Evolutionary conservation across 225 moss, liverwort and hornwort genomes (phyloP).

Genomic region (Neckera pumila): DNA sequence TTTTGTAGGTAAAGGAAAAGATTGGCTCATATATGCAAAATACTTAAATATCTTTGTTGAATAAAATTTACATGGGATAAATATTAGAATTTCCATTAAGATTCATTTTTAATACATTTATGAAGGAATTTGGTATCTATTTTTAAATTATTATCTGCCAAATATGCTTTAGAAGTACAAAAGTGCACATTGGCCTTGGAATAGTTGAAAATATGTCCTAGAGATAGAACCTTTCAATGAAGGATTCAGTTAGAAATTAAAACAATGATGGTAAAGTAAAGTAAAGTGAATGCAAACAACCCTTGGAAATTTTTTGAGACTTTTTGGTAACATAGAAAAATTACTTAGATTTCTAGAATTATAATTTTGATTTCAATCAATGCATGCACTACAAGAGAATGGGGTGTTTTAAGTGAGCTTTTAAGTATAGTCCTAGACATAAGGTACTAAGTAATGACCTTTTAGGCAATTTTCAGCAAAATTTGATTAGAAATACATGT

Average conservation of each 20-base stretch:
- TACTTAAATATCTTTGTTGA: not conserved
- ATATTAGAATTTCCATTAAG: not conserved
- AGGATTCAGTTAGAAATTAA: not conserved
- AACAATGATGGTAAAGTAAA: no score
- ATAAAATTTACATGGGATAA: not conserved
- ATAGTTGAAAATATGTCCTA: not conserved
- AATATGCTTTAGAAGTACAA: accelerated
- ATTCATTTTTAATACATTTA: not conserved
- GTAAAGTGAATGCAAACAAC: not conserved
- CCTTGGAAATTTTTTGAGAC: no score
- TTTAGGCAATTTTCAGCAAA: no score
- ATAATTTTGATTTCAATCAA: not conserved
- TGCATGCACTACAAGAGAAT: no score
- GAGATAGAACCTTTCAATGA: accelerated
- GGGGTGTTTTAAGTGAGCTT: no score
- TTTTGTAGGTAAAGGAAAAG: not conserved
- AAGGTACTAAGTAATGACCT: no score
- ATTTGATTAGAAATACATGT: no score
- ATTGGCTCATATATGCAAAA: not conserved
- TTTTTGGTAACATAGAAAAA: not conserved
- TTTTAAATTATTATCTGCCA: accelerated
- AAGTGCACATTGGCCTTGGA: not conserved
- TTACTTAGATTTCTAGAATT: not conserved
- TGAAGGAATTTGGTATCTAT: no score
- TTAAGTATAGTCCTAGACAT: no score